Percentiles rank a stretch among this genome's conserved stretches.
Evolutionary conservation across 2,329 filamentous ascomycete genomes (phyloP).

Genomic region (Penicillium aurantiogriseum): DNA sequence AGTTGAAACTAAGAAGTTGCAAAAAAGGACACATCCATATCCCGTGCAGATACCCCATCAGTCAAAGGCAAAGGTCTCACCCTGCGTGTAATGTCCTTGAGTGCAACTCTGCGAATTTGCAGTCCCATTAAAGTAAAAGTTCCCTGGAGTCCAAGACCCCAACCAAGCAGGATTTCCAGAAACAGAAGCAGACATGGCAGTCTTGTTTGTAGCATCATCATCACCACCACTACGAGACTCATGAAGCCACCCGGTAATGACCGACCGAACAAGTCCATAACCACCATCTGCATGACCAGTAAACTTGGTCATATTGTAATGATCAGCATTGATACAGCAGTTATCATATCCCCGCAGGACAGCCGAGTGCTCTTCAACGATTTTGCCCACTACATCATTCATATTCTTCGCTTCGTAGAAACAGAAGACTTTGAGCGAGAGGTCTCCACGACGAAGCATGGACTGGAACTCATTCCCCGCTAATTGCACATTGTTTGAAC

Average conservation of each 20-base stretch:
- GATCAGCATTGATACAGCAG: conserved; percentile 8
- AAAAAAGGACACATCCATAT: too few species aligned
- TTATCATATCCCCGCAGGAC: conserved; percentile 5
- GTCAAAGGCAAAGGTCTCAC: neutral
- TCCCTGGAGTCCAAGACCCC: neutral
- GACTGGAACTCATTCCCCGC: conserved; percentile 5
- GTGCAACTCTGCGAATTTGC: neutral
- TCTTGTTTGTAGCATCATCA: neutral
- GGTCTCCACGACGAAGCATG: conserved; percentile 7
- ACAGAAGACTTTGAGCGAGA: conserved; percentile 9
- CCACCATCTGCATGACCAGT: neutral
- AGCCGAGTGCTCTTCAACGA: conserved; percentile 12
- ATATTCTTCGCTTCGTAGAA: conserved; percentile 11
- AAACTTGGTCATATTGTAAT: conserved; percentile 10
- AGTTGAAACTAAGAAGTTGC: neutral
- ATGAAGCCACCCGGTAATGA: conserved; percentile 1
- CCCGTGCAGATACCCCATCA: neutral
- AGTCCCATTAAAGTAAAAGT: neutral
- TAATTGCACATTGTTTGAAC: conserved; percentile 3
- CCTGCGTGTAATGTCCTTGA: neutral
- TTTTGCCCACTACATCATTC: conserved; percentile 10
- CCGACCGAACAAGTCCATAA: neutral
- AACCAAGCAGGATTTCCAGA: conserved; percentile 1
- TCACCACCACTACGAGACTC: neutral
- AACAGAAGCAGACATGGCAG: neutral